phyloP scores from a whole-genome alignment of 108 stramenopile species.

The Aureococcus anophagefferens region DNA sequence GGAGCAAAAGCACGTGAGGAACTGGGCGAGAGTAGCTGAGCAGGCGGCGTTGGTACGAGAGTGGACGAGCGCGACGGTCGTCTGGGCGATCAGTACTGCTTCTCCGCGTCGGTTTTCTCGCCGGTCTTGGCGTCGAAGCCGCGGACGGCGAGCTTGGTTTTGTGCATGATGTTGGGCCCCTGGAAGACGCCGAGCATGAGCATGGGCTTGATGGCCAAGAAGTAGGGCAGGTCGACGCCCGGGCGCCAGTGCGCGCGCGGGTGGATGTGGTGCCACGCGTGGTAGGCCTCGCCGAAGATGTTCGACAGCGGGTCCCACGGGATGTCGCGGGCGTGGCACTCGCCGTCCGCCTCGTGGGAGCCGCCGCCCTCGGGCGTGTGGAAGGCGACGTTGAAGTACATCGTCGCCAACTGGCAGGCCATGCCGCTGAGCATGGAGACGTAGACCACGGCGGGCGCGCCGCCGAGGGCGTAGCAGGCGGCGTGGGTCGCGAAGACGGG shows the following conservation, averaged over 20 bases:
- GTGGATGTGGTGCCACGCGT: not conserved
- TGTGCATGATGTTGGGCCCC: too few species aligned
- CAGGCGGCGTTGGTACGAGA: too few species aligned
- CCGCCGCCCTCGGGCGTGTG: not conserved
- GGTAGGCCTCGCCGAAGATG: not conserved
- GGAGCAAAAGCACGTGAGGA: too few species aligned
- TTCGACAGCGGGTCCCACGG: not conserved
- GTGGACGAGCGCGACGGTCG: too few species aligned
- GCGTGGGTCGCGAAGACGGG: not conserved
- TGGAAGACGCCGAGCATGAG: not conserved
- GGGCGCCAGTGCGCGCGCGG: not conserved
- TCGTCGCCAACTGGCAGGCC: not conserved
- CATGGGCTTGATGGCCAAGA: not conserved
- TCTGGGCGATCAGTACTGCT: too few species aligned
- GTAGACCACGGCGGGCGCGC: not conserved
- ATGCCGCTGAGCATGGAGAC: not conserved
- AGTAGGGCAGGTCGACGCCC: not conserved
- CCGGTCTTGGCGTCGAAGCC: too few species aligned
- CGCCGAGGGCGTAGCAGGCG: not conserved
- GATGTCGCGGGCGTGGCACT: not conserved
- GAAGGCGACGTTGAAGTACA: not conserved
- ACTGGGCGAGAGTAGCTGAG: too few species aligned
- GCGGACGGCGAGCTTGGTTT: too few species aligned
- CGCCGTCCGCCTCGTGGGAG: not conserved
- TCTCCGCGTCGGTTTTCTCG: too few species aligned